Conservation (phyloP, 1,284 basidiomycete genomes). For the Melampsora americana region DNA sequence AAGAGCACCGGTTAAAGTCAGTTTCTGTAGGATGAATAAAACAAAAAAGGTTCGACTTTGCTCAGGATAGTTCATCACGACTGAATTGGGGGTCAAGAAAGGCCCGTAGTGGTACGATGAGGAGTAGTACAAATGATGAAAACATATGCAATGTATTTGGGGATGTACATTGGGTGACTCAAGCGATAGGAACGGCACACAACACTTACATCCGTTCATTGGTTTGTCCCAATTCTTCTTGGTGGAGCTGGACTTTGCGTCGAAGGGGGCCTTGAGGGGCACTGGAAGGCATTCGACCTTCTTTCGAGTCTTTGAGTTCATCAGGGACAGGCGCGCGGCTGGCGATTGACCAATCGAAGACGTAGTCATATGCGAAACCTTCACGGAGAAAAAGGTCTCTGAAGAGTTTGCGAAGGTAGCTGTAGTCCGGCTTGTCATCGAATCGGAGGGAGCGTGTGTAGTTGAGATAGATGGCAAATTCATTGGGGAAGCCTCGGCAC, state of each 20-base stretch:
- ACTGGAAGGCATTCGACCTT: background rate
- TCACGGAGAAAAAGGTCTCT: constrained; percentile 93
- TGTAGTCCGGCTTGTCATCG: constrained; percentile 94
- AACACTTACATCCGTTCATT: constrained; percentile 18
- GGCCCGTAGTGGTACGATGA: background rate
- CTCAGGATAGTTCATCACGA: background rate
- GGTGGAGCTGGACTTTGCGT: background rate
- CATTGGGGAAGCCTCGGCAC: constrained; percentile 94
- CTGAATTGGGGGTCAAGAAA: background rate
- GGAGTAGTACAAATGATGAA: background rate
- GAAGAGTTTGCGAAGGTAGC: constrained; percentile 96
- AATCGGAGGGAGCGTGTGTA: constrained; percentile 94
- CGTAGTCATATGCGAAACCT: constrained; percentile 95
- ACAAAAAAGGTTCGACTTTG: background rate
- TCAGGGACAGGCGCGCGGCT: constrained; percentile 6
- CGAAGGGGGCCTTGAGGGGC: background rate
- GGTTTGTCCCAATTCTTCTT: background rate
- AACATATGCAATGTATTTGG: background rate
- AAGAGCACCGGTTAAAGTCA: constrained; percentile 1
- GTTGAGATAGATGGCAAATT: constrained; percentile 96
- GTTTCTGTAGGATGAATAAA: background rate
- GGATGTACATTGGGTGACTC: background rate
- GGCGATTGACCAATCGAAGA: constrained; percentile 96
- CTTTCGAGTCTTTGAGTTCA: background rate
- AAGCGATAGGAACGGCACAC: background rate